These are phyloP conservation scores for Stylosanthes scabra DNA, from an alignment of 331 rosid genomes.

Conservation along the genomic window DNA sequence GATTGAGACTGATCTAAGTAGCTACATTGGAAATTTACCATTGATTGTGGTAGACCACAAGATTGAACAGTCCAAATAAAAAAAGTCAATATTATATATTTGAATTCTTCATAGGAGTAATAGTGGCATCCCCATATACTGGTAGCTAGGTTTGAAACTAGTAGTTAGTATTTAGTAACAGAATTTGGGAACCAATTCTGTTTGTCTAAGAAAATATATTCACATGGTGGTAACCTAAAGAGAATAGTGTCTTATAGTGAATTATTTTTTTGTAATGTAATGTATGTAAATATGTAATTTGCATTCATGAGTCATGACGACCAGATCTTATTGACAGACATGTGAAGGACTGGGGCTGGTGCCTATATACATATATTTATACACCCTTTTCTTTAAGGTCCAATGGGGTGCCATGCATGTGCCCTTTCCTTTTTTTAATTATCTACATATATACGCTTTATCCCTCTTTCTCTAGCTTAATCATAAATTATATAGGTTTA, in stretches of 20 bases:
- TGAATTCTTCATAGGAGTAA: constrained; percentile 45
- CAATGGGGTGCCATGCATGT: constrained; percentile 75
- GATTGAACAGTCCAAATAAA: constrained; percentile 31
- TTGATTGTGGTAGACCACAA: neutral
- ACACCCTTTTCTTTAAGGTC: constrained; percentile 54
- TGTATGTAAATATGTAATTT: too few relatives aligned
- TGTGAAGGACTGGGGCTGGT: constrained; percentile 58
- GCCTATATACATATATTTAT: neutral
- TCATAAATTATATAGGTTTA: neutral
- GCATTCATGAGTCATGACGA: constrained; percentile 26
- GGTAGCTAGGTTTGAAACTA: constrained; percentile 48
- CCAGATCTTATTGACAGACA: constrained; percentile 64
- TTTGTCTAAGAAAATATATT: constrained; percentile 43
- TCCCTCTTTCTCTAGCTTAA: neutral
- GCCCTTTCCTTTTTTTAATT: constrained; percentile 39
- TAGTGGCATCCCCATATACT: constrained; percentile 36
- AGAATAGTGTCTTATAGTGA: constrained; percentile 53
- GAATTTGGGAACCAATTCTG: constrained; percentile 43
- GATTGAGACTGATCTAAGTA: constrained; percentile 36
- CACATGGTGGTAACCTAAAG: constrained; percentile 63
- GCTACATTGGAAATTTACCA: constrained; percentile 28
- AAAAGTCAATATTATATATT: constrained; percentile 49
- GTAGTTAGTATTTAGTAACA: constrained; percentile 42
- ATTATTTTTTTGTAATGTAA: constrained; percentile 30
- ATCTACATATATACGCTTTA: constrained; percentile 1